Evolutionary conservation across 129 eudicot genomes (phyloP).

Genomic region (Flaveria brownii): DNA sequence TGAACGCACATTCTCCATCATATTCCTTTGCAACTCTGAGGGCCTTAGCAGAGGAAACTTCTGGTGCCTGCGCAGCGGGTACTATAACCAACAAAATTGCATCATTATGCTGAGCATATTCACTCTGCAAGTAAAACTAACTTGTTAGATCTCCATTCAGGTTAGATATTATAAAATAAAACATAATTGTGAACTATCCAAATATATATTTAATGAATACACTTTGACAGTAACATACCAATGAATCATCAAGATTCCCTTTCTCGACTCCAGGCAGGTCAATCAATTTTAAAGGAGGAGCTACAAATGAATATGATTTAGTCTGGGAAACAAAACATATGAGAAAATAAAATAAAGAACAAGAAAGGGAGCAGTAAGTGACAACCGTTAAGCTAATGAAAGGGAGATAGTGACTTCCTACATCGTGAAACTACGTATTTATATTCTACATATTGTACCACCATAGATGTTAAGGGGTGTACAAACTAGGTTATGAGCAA

Average conservation of each 20-base stretch:
- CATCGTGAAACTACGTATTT: not conserved
- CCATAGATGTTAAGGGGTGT: conserved; percentile 6
- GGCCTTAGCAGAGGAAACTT: conserved; percentile 82
- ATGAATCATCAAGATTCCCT: conserved; percentile 78
- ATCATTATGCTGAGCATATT: conserved; percentile 88
- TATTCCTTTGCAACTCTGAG: conserved; percentile 89
- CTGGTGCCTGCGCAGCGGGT: conserved; percentile 95
- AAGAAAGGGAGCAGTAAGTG: not conserved
- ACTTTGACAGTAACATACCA: conserved; percentile 53
- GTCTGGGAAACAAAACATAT: conserved; percentile 4
- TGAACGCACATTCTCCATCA: conserved; percentile 80
- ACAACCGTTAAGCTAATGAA: conserved; percentile 13
- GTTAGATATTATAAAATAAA: not conserved
- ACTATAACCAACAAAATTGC: conserved; percentile 85
- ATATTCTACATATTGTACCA: conserved; percentile 1
- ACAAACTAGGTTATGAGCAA: conserved; percentile 11
- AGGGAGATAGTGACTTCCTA: not conserved
- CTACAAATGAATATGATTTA: conserved; percentile 40
- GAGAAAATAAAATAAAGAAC: conserved; percentile 11
- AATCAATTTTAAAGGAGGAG: conserved; percentile 85
- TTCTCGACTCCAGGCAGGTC: conserved; percentile 96
- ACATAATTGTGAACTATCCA: not conserved
- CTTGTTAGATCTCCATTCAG: conserved; percentile 5
- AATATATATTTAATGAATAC: conserved; percentile 4
- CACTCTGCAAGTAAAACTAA: conserved; percentile 48